Conservation (phyloP, 768 basidiomycete genomes). For the Imleria badia region DNA sequence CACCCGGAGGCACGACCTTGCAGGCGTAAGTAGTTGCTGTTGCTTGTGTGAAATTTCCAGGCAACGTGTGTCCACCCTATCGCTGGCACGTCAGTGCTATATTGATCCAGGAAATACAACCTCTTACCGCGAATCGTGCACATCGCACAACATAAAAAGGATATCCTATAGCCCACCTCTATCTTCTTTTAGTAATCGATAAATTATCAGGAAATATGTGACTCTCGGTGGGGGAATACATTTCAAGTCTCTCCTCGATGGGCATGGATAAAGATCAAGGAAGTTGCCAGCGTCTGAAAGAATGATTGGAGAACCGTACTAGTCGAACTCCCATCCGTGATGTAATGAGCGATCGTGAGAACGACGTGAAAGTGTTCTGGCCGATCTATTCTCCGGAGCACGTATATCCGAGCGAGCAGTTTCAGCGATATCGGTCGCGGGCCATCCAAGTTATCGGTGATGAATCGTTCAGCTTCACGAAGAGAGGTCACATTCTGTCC, state of each 20-base stretch:
- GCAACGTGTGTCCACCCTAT: no score
- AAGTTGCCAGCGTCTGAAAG: conserved; percentile 2
- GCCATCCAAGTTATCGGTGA: conserved; percentile 34
- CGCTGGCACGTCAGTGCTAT: no score
- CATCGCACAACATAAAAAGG: neutral
- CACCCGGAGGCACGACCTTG: no score
- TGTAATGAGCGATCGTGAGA: conserved; percentile 44
- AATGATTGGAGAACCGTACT: conserved; percentile 1
- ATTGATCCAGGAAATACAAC: no score
- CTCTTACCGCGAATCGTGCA: neutral
- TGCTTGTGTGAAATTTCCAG: no score
- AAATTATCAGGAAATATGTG: no score
- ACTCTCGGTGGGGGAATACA: no score
- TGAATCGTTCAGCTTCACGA: conserved; percentile 36
- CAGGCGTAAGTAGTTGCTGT: no score
- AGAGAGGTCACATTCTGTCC: conserved; percentile 27
- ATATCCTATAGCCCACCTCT: neutral
- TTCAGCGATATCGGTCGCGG: conserved; percentile 16
- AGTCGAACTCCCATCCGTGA: no score
- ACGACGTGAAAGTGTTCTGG: conserved; percentile 40
- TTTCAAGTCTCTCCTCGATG: no score
- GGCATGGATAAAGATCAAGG: neutral
- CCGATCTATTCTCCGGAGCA: conserved; percentile 41
- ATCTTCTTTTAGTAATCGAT: neutral
- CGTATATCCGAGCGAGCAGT: conserved; percentile 39